These are phyloP conservation scores for Aureobasidium zeae DNA, from an alignment of 2,329 filamentous ascomycete species.

Conservation along the genomic window DNA sequence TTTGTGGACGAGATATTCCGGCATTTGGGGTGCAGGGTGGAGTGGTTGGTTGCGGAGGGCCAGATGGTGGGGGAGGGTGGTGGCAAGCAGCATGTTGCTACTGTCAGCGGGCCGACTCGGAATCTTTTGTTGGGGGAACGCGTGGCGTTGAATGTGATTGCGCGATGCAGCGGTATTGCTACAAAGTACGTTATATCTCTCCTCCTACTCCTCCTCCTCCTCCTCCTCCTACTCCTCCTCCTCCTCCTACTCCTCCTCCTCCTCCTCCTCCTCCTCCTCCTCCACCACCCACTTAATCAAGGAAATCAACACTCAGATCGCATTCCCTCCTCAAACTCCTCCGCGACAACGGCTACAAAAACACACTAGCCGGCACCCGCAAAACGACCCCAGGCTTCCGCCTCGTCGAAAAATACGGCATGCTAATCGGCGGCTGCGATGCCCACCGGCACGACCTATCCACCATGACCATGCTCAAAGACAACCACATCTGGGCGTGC, in stretches of 20 bases:
- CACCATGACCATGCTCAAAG: conserved; percentile 97
- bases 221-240: not conserved
- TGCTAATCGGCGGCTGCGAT: conserved; percentile 88
- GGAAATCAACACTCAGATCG: conserved; percentile 26
- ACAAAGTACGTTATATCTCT: conserved; percentile 39
- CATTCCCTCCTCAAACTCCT: conserved; percentile 43
- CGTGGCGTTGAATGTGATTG: conserved; percentile 82
- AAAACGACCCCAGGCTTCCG: conserved; percentile 97
- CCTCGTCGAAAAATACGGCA: conserved; percentile 95
- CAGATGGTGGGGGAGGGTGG: conserved; percentile 51
- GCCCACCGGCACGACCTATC: conserved; percentile 78
- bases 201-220: not conserved
- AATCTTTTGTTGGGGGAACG: conserved; percentile 83
- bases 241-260: not conserved
- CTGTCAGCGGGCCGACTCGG: conserved; percentile 73
- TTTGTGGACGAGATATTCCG: conserved; percentile 92
- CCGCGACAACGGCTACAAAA: conserved; percentile 60
- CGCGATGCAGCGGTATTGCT: conserved; percentile 84
- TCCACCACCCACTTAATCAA: not conserved
- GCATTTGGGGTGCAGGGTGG: conserved; percentile 80
- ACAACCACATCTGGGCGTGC: conserved; percentile 94
- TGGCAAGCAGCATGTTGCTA: conserved; percentile 59
- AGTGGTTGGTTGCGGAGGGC: conserved; percentile 80
- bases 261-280: not conserved
- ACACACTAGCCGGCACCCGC: conserved; percentile 82